Percentiles rank a stretch among this genome's conserved stretches.
These are phyloP conservation scores for Sphagnum contortum DNA, from an alignment of 225 moss, liverwort and hornwort genomes.

Conservation along the genomic window DNA sequence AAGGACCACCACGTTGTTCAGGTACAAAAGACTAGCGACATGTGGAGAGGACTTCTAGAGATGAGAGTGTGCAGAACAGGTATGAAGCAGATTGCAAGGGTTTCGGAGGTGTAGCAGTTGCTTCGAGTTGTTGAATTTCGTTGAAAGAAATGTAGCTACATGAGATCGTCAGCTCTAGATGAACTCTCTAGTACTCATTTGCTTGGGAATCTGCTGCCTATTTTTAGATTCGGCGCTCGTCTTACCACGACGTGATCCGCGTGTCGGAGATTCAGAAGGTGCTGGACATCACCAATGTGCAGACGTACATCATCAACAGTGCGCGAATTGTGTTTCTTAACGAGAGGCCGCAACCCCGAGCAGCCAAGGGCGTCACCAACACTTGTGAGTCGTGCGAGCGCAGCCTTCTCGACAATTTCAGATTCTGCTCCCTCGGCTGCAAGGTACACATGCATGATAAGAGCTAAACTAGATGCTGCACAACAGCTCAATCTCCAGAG, in stretches of 20 bases:
- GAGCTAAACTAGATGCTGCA: too few species aligned
- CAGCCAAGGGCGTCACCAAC: constrained; percentile 94
- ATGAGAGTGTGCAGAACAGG: neutral
- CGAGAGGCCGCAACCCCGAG: constrained; percentile 89
- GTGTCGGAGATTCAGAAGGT: constrained; percentile 93
- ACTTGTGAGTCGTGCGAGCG: constrained; percentile 96
- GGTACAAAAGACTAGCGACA: constrained; percentile 18
- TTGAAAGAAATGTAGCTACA: too few species aligned
- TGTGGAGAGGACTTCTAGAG: too few species aligned
- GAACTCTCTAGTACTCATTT: too few species aligned
- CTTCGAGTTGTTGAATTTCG: too few species aligned
- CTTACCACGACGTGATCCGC: constrained; percentile 95
- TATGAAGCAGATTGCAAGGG: too few species aligned
- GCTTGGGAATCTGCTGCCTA: too few species aligned
- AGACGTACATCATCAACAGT: constrained; percentile 99
- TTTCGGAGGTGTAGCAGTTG: too few species aligned
- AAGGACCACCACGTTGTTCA: constrained; percentile 93
- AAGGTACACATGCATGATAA: constrained; percentile 38
- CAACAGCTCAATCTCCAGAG: too few species aligned
- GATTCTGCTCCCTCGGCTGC: constrained; percentile 97
- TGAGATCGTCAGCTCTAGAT: too few species aligned
- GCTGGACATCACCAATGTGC: constrained; percentile 83
- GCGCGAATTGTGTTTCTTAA: constrained; percentile 96
- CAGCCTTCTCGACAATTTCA: constrained; percentile 85
- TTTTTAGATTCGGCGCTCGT: constrained; percentile 86